Evolutionary conservation across 129 eudicot genomes (phyloP), one percentile per base, ranked within the genome.

Genomic region (Pulicaria dysenterica): DNA sequence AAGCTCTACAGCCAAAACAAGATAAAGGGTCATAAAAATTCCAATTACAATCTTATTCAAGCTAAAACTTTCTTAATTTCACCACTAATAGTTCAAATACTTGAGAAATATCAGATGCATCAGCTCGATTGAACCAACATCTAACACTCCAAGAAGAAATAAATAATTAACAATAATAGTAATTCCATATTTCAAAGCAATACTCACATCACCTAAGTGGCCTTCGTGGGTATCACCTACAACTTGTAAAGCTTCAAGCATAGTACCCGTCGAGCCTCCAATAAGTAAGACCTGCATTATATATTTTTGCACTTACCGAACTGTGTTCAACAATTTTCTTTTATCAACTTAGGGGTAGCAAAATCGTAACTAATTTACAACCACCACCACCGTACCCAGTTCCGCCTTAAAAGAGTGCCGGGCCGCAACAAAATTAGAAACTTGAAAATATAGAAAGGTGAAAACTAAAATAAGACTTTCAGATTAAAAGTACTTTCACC

Each of bases 181-280:
- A 34, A 31, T 3, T 8, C 45, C 45, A 37, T 11, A 59, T 13
- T 11, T 2, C 5, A 45, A 59, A 49, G 58, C 56, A 65, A 75
- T 42, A 87, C 96, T 94, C 84, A 91, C 99, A 48, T 88, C 98
- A 43, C 72, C 84, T 57, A 88, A 67, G 70, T 84, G 84, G 76
- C 79, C 83, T 16, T 85, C 96, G 45, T 81, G 86, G 37, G 71
- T 77, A 77, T 95, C 99, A 72, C 99, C 99, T 31, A 91, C 86
- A 70, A 95, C 99, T 59, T 95, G 77, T 67, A 95, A 82, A 38
- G 94, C 85, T 88, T 91, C 99, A 74, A 95, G 89, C 99, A 95
- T 95, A 70, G 99, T 95, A 58, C 99, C 99, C 5, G 99, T 95
- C 73, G 99, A 95, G 68, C 99, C 99, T 77, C 99, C 99, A 66